phyloP scores from a whole-genome alignment of 2,329 filamentous ascomycete species.

The Elsinoe necatrix region DNA sequence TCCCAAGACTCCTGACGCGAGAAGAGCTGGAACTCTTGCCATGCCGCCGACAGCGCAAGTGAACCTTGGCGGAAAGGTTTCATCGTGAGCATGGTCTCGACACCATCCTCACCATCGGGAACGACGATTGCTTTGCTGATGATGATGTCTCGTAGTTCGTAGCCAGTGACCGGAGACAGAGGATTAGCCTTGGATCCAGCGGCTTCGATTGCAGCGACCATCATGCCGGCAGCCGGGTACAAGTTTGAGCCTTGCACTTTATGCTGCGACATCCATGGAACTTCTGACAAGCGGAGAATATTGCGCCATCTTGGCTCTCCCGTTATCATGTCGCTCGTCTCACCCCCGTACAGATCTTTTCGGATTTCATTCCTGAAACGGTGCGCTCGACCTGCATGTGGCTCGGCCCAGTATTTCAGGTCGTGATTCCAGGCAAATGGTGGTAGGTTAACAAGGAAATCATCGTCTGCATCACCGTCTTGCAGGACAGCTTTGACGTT shows the following conservation, averaged over 20 bases:
- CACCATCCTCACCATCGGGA: background rate
- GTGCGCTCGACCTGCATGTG: slow-evolving; percentile 13
- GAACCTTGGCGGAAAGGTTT: background rate
- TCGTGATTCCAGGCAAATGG: slow-evolving; percentile 19
- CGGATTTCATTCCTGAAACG: slow-evolving; percentile 11
- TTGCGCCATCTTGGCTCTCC: slow-evolving; percentile 24
- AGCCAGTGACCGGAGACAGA: background rate
- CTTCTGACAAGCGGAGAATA: slow-evolving; percentile 22
- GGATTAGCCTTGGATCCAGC: background rate
- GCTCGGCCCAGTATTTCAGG: slow-evolving; percentile 18
- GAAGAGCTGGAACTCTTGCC: background rate
- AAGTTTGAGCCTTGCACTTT: slow-evolving; percentile 25
- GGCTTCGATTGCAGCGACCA: slow-evolving; percentile 21
- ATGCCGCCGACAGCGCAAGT: background rate
- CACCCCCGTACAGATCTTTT: slow-evolving; percentile 10
- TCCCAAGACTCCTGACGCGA: background rate
- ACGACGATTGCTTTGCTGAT: slow-evolving; percentile 8
- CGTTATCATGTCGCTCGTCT: slow-evolving; percentile 12
- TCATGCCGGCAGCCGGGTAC: slow-evolving; percentile 26
- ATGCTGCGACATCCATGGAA: slow-evolving; percentile 30
- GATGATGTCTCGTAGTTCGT: slow-evolving; percentile 9
- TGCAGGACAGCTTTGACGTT: background rate
- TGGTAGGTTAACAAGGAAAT: slow-evolving; percentile 17
- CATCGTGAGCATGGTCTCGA: background rate
- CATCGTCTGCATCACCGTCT: background rate